Evolutionary conservation across 179 eudicot genomes (phyloP), one percentile per base, ranked within the genome.

Genomic region (Beta macrorhiza): DNA sequence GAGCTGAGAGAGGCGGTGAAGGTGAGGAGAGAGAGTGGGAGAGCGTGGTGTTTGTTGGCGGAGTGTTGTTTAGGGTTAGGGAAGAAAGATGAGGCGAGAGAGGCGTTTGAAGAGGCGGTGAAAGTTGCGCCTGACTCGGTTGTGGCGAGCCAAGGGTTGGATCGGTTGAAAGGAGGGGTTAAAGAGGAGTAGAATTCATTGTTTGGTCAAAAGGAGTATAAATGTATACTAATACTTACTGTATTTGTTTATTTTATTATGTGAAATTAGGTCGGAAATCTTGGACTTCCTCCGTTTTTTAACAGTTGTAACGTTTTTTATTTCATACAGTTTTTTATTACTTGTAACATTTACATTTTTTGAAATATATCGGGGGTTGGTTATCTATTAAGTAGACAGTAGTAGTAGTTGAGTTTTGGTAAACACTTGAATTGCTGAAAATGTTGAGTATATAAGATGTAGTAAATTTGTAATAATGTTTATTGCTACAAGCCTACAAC

Each of bases 1-100:
- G 90, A 87, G 73, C 53, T 87, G 67, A 79, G 78, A 56, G 88
- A 85, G 80, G 86, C 83, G 67, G 82, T 87, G 52, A 75, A 14
- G 84, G 1, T 87, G 78, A 78, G 67, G 64, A 77, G 63, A 12
- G 86, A 79, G 49, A 79, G 79, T 20, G 80, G 32, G 20, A 79
- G 22, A 73, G 90, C 80, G 12, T 85, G 90, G 90, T 81, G 85
- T 64, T 57, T 83, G 83, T 76, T 87, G 10, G 90, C 85, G 4
- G 80, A 82, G 75, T 87, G 87, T 29, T 83, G 81, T 32, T 80
- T 76, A 65, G 88, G 79, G 29, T 47, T 83, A 37, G 82, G 76
- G 67, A 76, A 53, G 63, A 56, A 4, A 19, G 87, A 87, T 53
- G 52, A 47, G 14, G 90, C 87, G 1, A 51, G 11, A 5, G 84